Evolutionary conservation across 495 filamentous ascomycete species (phyloP).

Genomic region (Penicillium egyptiacum): DNA sequence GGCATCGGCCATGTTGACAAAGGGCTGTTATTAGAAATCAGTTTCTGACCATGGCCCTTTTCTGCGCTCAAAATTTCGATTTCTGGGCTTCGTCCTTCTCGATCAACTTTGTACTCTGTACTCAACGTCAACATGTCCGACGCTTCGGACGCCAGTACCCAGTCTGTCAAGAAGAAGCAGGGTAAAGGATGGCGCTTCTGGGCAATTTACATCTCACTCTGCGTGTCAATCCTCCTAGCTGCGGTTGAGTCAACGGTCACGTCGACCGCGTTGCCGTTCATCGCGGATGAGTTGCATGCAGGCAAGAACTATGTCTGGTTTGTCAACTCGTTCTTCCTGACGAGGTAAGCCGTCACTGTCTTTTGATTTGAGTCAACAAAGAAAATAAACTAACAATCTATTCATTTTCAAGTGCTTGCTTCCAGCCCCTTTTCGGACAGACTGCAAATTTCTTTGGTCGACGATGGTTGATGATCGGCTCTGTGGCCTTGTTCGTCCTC

Average conservation of each 20-base stretch:
- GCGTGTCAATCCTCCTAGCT: not conserved
- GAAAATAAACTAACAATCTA: too few relatives aligned
- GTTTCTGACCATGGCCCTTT: too few relatives aligned
- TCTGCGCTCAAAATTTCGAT: too few relatives aligned
- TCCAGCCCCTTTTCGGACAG: conserved; percentile 39
- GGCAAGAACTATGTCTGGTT: not conserved
- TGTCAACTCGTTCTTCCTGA: not conserved
- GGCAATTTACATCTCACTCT: not conserved
- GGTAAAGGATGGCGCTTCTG: not conserved
- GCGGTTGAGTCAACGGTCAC: not conserved
- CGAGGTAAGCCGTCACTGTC: not conserved
- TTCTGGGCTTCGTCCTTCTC: too few relatives aligned
- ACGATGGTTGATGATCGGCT: conserved; percentile 39
- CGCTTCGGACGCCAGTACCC: too few relatives aligned
- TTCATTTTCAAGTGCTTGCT: not conserved
- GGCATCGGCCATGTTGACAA: too few relatives aligned
- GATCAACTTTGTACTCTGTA: too few relatives aligned
- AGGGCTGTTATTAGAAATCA: too few relatives aligned
- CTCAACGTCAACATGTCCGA: too few relatives aligned
- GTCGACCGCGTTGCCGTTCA: not conserved
- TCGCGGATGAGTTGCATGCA: not conserved
- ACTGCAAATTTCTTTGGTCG: conserved; percentile 53
- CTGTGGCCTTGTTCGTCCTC: conserved; percentile 41
- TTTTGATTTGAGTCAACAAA: too few relatives aligned
- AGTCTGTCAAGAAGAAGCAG: too few relatives aligned